These are phyloP conservation scores for Panaeolus papilionaceus DNA, from an alignment of 768 basidiomycete species.

Conservation along the genomic window DNA sequence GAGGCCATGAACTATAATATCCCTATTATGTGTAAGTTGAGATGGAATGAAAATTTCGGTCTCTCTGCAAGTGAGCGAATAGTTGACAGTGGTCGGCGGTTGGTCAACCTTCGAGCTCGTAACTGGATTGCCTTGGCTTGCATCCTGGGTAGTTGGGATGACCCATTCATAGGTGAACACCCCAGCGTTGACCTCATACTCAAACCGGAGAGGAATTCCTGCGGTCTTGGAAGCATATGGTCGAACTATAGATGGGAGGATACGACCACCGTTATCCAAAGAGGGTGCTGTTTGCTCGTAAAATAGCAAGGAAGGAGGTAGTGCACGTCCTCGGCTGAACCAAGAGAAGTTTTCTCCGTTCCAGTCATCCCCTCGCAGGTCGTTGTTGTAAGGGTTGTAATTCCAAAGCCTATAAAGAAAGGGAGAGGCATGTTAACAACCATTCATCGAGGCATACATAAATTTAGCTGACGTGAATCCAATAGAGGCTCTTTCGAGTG, in stretches of 20 bases:
- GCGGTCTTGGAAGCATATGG: slow-evolving; percentile 93
- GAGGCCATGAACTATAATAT: slow-evolving; percentile 65
- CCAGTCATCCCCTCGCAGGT: slow-evolving; percentile 85
- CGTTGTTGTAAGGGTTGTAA: slow-evolving; percentile 89
- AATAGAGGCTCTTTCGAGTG: slow-evolving; percentile 74
- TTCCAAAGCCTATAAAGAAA: slow-evolving; percentile 78
- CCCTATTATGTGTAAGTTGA: slow-evolving; percentile 59
- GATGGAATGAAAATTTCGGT: slow-evolving; percentile 88
- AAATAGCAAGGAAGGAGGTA: slow-evolving; percentile 60
- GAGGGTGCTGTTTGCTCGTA: slow-evolving; percentile 67
- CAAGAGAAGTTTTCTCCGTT: slow-evolving; percentile 98
- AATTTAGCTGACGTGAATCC: slow-evolving; percentile 79
- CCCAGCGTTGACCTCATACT: slow-evolving; percentile 82
- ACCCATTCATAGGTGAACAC: slow-evolving; percentile 71
- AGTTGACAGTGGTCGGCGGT: slow-evolving; percentile 49
- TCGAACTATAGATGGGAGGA: slow-evolving; percentile 80
- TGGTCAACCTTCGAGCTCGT: slow-evolving; percentile 30
- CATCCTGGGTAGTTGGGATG: slow-evolving; percentile 35
- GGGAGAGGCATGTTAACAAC: slow-evolving; percentile 4
- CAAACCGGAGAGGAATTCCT: slow-evolving; percentile 76
- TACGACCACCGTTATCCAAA: slow-evolving; percentile 83
- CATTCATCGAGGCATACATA: background rate
- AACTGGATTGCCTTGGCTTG: slow-evolving; percentile 10
- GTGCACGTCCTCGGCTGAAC: slow-evolving; percentile 73
- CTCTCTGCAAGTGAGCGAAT: slow-evolving; percentile 54